Evolutionary conservation across 768 basidiomycete genomes (phyloP).

Genomic region (Lentinus tigrinus): DNA sequence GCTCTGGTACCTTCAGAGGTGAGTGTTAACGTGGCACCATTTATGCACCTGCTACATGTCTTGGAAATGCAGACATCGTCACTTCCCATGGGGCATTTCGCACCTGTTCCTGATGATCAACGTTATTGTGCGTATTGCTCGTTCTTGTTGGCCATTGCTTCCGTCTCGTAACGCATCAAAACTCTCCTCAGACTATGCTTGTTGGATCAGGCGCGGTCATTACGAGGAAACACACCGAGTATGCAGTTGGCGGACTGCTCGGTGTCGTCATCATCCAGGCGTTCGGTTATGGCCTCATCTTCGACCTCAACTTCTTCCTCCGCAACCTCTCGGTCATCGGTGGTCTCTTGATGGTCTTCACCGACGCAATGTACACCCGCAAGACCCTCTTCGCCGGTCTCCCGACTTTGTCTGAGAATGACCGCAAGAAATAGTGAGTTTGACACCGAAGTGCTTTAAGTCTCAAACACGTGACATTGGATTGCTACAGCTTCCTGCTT

Average conservation of each 20-base stretch:
- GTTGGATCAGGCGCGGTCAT: conserved; percentile 83
- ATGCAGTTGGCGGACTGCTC: conserved; percentile 86
- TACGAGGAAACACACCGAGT: conserved; percentile 82
- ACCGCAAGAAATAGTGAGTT: conserved; percentile 93
- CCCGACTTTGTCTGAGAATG: conserved; percentile 87
- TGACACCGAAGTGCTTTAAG: background rate
- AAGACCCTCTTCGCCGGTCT: conserved; percentile 90
- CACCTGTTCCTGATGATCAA: conserved; percentile 92
- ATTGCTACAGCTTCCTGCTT: conserved; percentile 80
- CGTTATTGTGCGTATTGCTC: conserved; percentile 69
- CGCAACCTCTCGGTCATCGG: conserved; percentile 98
- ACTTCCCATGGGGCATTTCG: conserved; percentile 94
- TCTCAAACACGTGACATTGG: conserved; percentile 1
- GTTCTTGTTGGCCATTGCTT: background rate
- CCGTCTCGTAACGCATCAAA: background rate
- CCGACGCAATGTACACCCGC: conserved; percentile 87
- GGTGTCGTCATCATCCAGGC: conserved; percentile 93
- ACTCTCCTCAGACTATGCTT: conserved; percentile 73
- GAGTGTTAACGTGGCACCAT: conserved; percentile 31
- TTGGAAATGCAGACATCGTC: conserved; percentile 67
- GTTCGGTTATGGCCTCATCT: conserved; percentile 98
- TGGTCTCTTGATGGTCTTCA: conserved; percentile 98
- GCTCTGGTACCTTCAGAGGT: conserved; percentile 98
- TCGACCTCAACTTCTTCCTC: conserved; percentile 99
- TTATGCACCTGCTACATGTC: background rate